phyloP scores from a whole-genome alignment of 169 alveolate species.

The Eimeria falciformis region DNA sequence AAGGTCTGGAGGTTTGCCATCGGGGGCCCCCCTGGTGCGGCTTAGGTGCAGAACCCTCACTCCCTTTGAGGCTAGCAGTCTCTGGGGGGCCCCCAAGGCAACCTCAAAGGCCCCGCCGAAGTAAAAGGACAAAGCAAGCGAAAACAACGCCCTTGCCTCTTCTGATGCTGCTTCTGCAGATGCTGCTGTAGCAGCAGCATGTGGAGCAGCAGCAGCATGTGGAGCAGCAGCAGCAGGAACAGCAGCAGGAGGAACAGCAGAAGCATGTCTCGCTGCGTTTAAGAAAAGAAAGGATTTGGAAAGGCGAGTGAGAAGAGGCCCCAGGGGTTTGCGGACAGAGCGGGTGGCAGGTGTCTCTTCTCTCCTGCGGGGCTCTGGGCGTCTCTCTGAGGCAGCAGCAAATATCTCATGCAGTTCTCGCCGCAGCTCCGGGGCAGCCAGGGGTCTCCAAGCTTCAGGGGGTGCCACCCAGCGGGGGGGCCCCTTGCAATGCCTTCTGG shows the following conservation, averaged over 20 bases:
- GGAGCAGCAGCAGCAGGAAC: neutral
- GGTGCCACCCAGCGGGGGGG: neutral
- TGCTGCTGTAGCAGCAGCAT: neutral
- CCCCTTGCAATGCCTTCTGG: too few relatives aligned
- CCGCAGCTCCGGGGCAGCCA: neutral
- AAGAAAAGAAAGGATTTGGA: neutral
- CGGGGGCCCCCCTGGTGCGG: neutral
- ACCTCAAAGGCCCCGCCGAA: neutral
- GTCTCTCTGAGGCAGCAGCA: neutral
- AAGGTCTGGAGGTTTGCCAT: neutral
- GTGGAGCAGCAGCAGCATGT: slow-evolving; percentile 21
- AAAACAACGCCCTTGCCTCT: neutral
- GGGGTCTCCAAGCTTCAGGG: neutral
- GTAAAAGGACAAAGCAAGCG: neutral
- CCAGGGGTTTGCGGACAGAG: neutral
- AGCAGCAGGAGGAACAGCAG: slow-evolving; percentile 1
- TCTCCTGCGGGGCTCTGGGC: neutral
- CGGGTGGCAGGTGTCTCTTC: neutral
- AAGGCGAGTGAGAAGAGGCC: slow-evolving; percentile 12
- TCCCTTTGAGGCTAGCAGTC: neutral
- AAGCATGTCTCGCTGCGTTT: neutral
- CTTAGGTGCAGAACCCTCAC: slow-evolving; percentile 9
- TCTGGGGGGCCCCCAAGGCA: neutral
- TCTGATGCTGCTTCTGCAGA: slow-evolving; percentile 19
- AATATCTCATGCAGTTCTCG: slow-evolving; percentile 1